A percentile compares a stretch with the other conserved stretches of the same genome.
Evolutionary conservation across 352 stramenopile genomes (phyloP).

Genomic region (Phytophthora pinifolia): DNA sequence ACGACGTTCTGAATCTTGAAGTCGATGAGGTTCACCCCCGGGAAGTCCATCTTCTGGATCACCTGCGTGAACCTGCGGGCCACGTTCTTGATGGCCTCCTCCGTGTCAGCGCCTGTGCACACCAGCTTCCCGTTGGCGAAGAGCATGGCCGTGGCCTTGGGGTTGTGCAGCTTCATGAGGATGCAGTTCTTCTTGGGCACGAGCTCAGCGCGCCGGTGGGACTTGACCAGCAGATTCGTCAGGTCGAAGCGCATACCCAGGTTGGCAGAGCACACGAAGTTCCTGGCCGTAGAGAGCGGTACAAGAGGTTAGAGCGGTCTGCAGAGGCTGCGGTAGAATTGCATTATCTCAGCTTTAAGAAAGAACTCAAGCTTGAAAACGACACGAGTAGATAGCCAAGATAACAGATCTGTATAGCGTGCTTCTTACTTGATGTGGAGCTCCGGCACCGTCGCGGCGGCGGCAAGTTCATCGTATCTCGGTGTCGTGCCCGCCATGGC

Average conservation of each 20-base stretch:
- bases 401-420: neutral
- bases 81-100: conserved; percentile 74
- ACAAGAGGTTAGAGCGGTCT: conserved; percentile 4
- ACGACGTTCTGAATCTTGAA: conserved; percentile 90
- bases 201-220: conserved; percentile 69
- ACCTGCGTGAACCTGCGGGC: conserved; percentile 82
- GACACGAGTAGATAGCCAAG: neutral
- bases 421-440: conserved; percentile 67
- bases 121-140: conserved; percentile 86
- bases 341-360: conserved; percentile 7
- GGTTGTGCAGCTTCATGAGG: conserved; percentile 74
- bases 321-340: neutral
- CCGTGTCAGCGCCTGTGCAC: conserved; percentile 68
- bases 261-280: conserved; percentile 82
- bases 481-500: conserved; percentile 10
- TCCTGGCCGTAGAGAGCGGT: conserved; percentile 31
- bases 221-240: conserved; percentile 69
- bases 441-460: conserved; percentile 22
- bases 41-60: conserved; percentile 87
- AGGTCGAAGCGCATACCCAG: conserved; percentile 83
- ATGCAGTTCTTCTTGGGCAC: conserved; percentile 88
- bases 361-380: neutral
- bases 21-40: conserved; percentile 83
- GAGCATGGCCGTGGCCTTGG: conserved; percentile 79
- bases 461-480: conserved; percentile 9